Conservation (phyloP, 2,329 filamentous ascomycete species). For the Alternaria atra region DNA sequence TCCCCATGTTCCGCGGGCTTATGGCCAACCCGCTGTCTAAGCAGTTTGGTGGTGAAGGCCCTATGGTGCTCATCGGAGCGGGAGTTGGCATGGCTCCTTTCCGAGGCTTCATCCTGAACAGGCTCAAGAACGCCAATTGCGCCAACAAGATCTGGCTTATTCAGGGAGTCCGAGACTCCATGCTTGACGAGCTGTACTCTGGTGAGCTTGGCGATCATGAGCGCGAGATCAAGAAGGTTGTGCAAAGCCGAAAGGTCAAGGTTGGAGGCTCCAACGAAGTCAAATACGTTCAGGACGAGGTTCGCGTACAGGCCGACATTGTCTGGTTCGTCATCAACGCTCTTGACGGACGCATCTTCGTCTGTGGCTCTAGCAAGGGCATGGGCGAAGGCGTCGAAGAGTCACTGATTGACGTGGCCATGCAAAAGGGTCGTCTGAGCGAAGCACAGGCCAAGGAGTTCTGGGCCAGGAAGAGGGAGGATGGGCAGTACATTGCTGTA, state of each 20-base stretch:
- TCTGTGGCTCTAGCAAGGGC: slow-evolving; percentile 92
- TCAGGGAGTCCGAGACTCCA: slow-evolving; percentile 90
- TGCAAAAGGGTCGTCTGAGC: slow-evolving; percentile 89
- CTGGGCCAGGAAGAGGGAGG: slow-evolving; percentile 91
- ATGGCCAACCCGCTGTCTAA: slow-evolving; percentile 96
- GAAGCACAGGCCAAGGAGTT: slow-evolving; percentile 83
- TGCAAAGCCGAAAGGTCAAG: slow-evolving; percentile 61
- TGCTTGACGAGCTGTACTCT: slow-evolving; percentile 94
- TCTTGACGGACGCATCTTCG: slow-evolving; percentile 94
- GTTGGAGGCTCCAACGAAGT: slow-evolving; percentile 65
- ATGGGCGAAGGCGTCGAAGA: slow-evolving; percentile 97
- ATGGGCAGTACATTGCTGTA: slow-evolving; percentile 91
- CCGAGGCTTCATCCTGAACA: slow-evolving; percentile 94
- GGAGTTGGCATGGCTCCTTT: slow-evolving; percentile 98
- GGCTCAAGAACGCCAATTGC: slow-evolving; percentile 92
- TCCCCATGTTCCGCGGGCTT: slow-evolving; percentile 97
- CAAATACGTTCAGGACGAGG: slow-evolving; percentile 96
- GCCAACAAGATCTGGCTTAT: slow-evolving; percentile 98
- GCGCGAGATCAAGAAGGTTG: slow-evolving; percentile 58
- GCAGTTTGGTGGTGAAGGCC: slow-evolving; percentile 91
- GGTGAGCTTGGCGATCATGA: slow-evolving; percentile 85
- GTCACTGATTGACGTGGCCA: slow-evolving; percentile 87
- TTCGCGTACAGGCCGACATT: slow-evolving; percentile 88
- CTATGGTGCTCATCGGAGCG: slow-evolving; percentile 96
- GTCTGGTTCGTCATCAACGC: slow-evolving; percentile 98